Base-by-base conservation (phyloP, 768 basidiomycete species). In the Tulasnella sp. region DNA sequence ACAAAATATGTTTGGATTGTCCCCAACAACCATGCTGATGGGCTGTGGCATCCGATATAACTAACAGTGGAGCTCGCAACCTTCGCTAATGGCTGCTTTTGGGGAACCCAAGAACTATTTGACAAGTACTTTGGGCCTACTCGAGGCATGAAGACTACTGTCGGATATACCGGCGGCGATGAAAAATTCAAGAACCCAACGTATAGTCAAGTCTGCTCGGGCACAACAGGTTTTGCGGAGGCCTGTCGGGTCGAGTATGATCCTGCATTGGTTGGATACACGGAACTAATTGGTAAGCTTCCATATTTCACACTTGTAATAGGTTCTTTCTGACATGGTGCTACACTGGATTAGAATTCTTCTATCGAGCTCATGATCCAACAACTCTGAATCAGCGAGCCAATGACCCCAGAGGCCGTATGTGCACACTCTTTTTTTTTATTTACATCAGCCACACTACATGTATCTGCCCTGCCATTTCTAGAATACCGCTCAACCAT, bases 401-500 rank as follows among this genome's bases (percentile, higher is more conserved):
- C 39, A 87, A 83, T 1, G 95, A 97, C 83, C 83, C 83, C 3
- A 96, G 96, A 27, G 90, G 91, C 39, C 96, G 95, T 96, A 56
- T 81, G 86, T 84, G 4, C 7, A 14, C 8, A n/a, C n/a, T n/a
- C n/a, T n/a, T 16, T 39, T 18, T 21, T 31, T 71, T 48, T 36
- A 62, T 68, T 38, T 16, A 42, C 71, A 75, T 38, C 52, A 44
- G 6, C 10, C 10, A 21, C 42, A 19, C 9, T 27, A 34, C 44
- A n/a, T 34, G 31, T 21, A 31, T 34, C 68, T 62, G 9, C 2
- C 48, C 58, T 71, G 21, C 1, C 18, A 18, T 44, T 19, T 24
- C 80, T 84, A 94, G 95, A 98, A 85, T 98, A 98, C 84, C 94
- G 97, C 74, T 96, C 96, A 1, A 94, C 91, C 18, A 97, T 99